Evolutionary conservation across 371 early-diverging fungal species (phyloP).

Genomic region (Rhizopus arrhizus): DNA sequence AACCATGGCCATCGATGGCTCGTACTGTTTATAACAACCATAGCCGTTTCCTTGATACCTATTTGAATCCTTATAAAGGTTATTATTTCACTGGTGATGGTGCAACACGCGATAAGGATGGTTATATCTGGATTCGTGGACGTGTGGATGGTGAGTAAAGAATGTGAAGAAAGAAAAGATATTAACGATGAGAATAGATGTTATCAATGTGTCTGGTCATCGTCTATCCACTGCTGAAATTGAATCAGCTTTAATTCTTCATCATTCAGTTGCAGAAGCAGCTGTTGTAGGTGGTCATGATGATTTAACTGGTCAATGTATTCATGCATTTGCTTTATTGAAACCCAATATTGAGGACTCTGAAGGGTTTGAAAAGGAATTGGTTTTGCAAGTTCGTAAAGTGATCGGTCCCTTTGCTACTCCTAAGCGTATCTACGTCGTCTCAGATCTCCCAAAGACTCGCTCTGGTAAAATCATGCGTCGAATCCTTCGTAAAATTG

Average conservation of each 20-base stretch:
- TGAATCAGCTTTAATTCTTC: slow-evolving; percentile 82
- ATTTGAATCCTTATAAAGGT: slow-evolving; percentile 83
- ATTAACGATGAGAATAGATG: slow-evolving; percentile 51
- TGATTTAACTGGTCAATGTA: slow-evolving; percentile 88
- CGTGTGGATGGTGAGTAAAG: slow-evolving; percentile 74
- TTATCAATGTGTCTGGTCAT: slow-evolving; percentile 97
- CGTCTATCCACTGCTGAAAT: slow-evolving; percentile 96
- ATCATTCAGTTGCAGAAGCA: slow-evolving; percentile 87
- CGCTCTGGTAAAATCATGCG: slow-evolving; percentile 96
- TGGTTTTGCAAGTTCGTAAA: slow-evolving; percentile 79
- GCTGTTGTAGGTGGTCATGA: slow-evolving; percentile 94
- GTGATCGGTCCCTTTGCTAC: slow-evolving; percentile 95
- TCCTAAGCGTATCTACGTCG: slow-evolving; percentile 84
- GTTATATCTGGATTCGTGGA: slow-evolving; percentile 94
- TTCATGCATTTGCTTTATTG: slow-evolving; percentile 74
- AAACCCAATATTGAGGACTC: slow-evolving; percentile 57
- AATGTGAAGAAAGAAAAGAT: not conserved
- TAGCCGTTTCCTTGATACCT: slow-evolving; percentile 86
- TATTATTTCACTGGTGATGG: slow-evolving; percentile 92
- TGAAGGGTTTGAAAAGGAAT: slow-evolving; percentile 57
- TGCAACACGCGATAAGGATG: slow-evolving; percentile 84
- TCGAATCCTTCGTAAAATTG: slow-evolving; percentile 90
- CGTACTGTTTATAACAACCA: slow-evolving; percentile 91
- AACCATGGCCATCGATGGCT: slow-evolving; percentile 95
- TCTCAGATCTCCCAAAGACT: slow-evolving; percentile 94